Evolutionary conservation across 202 grass and related monocot species (phyloP), one percentile per base, ranked within the genome.

Genomic region (Alloteropsis angusta): DNA sequence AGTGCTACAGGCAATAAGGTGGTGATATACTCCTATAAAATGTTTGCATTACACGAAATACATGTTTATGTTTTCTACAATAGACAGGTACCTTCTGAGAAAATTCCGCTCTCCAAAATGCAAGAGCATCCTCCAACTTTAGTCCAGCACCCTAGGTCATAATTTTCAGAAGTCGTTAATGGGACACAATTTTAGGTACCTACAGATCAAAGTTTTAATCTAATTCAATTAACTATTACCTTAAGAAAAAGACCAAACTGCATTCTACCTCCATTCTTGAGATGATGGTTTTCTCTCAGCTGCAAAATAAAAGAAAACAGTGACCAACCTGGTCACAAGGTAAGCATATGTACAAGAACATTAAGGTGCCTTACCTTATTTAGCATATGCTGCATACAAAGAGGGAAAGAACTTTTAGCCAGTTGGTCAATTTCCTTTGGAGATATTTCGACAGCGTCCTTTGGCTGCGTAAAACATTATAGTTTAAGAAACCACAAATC

Each of bases 191-290:
- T 71, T 67, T 37, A 3, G 7, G 38, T 43, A 19, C 56, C 36
- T 28, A 71, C 8, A 36, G 49, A 85, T 53, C 50, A 18, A 73
- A 53, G 14, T 23, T 74, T 63, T 53, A 57, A 10, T 76, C 18
- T 45, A 67, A 54, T 21, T 59, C 32, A 39, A 52, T 82, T 3
- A 59, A 77, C 16, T 55, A 64, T 59, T 96, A 96, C 96, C 96
- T 99, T 99, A 68, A 99, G 92, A 74, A 99, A 99, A 82, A 99
- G 92, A 71, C 92, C 88, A 85, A 99, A 86, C 77, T 99, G 96
- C 86, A 99, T 87, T 83, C 96, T 93, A 71, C 92, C 96, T 57
- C 92, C 92, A 77, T 99, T 80, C 82, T 93, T 99, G 62, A 99
- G 73, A 96, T 99, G 96, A 84, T 99, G 96, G 76, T 91, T 88